These are phyloP conservation scores for Calendula officinalis DNA, from an alignment of 129 eudicot species.

Conservation along the genomic window DNA sequence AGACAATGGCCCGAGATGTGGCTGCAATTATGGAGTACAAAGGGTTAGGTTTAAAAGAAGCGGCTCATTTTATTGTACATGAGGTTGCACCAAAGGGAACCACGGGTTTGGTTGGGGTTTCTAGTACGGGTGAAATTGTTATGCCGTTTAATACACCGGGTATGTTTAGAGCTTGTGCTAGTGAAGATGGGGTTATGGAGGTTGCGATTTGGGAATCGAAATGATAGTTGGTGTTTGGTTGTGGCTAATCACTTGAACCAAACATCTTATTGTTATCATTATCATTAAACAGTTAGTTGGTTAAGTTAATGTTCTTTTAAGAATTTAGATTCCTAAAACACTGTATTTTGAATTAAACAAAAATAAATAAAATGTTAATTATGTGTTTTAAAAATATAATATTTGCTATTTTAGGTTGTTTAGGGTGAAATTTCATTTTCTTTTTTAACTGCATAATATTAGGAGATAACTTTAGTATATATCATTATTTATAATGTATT, in stretches of 20 bases:
- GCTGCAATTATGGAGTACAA: slow-evolving; percentile 86
- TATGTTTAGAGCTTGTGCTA: slow-evolving; percentile 96
- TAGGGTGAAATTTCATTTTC: too few species aligned
- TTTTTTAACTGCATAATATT: too few species aligned
- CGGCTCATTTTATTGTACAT: slow-evolving; percentile 46
- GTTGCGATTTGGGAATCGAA: slow-evolving; percentile 53
- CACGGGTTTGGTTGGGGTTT: slow-evolving; percentile 71
- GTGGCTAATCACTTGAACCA: background rate
- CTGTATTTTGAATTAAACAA: too few species aligned
- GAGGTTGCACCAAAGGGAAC: slow-evolving; percentile 47
- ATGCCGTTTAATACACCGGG: slow-evolving; percentile 80
- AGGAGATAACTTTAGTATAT: too few species aligned
- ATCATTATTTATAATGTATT: too few species aligned
- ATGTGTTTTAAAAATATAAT: background rate
- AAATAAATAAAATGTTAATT: too few species aligned
- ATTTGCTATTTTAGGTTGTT: too few species aligned
- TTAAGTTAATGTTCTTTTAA: background rate
- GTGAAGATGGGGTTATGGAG: slow-evolving; percentile 74
- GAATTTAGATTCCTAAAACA: background rate
- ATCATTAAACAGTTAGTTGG: background rate
- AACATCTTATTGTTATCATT: background rate
- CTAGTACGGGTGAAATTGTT: slow-evolving; percentile 58
- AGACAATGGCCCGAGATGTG: slow-evolving; percentile 68
- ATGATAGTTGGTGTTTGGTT: slow-evolving; percentile 1
- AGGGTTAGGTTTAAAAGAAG: slow-evolving; percentile 64